These are phyloP conservation scores for Coleophoma crateriformis DNA, from an alignment of 2,329 filamentous ascomycete genomes.

Conservation along the genomic window DNA sequence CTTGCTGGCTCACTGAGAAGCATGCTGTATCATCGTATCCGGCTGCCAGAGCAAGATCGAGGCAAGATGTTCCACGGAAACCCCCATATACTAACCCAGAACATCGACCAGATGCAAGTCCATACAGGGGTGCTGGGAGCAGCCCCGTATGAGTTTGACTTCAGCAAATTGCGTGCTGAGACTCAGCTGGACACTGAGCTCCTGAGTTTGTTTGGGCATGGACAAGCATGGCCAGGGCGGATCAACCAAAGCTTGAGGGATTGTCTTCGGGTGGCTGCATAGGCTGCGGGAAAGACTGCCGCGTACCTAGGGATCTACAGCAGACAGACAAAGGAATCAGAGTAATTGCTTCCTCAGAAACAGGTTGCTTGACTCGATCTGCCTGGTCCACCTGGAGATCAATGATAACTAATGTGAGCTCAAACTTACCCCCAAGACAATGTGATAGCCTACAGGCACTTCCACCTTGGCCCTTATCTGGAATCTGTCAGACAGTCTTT, in stretches of 20 bases:
- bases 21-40: conserved; percentile 15
- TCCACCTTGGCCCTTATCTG: too few relatives aligned
- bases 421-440: too few relatives aligned
- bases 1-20: conserved; percentile 18
- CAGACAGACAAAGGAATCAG: conserved; percentile 40
- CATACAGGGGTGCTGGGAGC: conserved; percentile 10
- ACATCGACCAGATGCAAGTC: conserved; percentile 19
- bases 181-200: conserved; percentile 15
- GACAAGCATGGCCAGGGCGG: too few relatives aligned
- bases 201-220: conserved; percentile 23
- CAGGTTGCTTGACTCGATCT: conserved; percentile 47
- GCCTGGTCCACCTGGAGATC: conserved; percentile 34
- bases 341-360: conserved; percentile 13
- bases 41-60: conserved; percentile 21
- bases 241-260: conserved; percentile 11
- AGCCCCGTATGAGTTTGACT: conserved; percentile 23
- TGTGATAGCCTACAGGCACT: neutral
- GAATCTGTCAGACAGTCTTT: too few relatives aligned
- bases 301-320: conserved; percentile 21
- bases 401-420: too few relatives aligned
- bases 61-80: conserved; percentile 21
- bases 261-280: conserved; percentile 39
- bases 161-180: conserved; percentile 20
- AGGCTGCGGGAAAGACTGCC: conserved; percentile 33
- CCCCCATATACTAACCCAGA: conserved; percentile 15